A percentile compares a stretch with the other conserved stretches of the same genome.
Evolutionary conservation across 192 early-diverging fungal species (phyloP).

Genomic region (Pilobolus umbonatus): DNA sequence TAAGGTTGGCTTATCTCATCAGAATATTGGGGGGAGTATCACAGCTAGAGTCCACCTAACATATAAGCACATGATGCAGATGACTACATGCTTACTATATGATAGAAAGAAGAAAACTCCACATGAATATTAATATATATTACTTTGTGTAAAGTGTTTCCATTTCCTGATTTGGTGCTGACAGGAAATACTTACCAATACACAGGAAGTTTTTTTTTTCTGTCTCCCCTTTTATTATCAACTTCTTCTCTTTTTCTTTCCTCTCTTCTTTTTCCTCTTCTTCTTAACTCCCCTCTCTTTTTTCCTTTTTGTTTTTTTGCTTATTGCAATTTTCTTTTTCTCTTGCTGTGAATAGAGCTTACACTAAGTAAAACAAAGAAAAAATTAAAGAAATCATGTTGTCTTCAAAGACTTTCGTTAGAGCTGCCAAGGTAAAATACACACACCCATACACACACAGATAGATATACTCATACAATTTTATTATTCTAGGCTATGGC

Average conservation of each 20-base stretch:
- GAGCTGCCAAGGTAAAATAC: slow-evolving; percentile 31
- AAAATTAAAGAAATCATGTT: slow-evolving; percentile 13
- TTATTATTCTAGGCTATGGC: slow-evolving; percentile 23
- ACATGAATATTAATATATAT: too few relatives aligned
- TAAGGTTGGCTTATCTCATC: slow-evolving; percentile 14
- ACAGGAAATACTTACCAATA: slow-evolving; percentile 11
- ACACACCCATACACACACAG: neutral
- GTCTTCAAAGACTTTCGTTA: slow-evolving; percentile 31
- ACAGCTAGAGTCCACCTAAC: too few relatives aligned
- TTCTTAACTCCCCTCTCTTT: slow-evolving; percentile 2
- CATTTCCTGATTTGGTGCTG: slow-evolving; percentile 11
- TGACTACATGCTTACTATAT: too few relatives aligned
- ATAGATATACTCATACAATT: neutral
- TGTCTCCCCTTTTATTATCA: slow-evolving; percentile 4
- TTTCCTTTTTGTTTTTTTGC: slow-evolving; percentile 1
- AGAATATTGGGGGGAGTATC: too few relatives aligned
- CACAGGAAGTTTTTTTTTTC: slow-evolving; percentile 11
- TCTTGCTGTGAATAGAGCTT: slow-evolving; percentile 5
- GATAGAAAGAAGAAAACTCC: too few relatives aligned
- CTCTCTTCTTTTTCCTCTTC: slow-evolving; percentile 15
- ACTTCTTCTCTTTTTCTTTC: slow-evolving; percentile 8
- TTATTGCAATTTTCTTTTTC: too few relatives aligned
- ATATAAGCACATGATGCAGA: too few relatives aligned
- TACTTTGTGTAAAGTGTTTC: too few relatives aligned
- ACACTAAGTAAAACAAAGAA: slow-evolving; percentile 1